A percentile compares a stretch with the other conserved stretches of the same genome.
These are phyloP conservation scores for Croton setiger DNA, from an alignment of 441 rosid genomes.

Conservation along the genomic window DNA sequence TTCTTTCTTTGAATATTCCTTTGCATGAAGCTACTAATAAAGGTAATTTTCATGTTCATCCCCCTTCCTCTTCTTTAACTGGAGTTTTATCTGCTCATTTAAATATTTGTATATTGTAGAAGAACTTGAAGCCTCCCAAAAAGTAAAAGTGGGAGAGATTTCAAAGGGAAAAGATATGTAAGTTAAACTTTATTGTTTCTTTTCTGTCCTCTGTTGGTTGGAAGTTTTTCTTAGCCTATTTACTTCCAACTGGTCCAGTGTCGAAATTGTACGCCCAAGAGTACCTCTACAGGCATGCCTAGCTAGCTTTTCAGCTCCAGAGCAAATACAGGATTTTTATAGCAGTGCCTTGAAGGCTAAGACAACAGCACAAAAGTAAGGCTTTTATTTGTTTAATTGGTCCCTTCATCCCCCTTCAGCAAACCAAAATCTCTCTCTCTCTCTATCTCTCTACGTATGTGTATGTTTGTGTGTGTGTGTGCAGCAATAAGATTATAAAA, in stretches of 20 bases:
- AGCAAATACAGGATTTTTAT: constrained; percentile 75
- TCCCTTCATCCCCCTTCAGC: too few relatives aligned
- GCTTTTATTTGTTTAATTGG: neutral
- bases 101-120: constrained; percentile 45
- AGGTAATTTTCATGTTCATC: constrained; percentile 34
- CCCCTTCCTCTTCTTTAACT: constrained; percentile 1
- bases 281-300: constrained; percentile 94
- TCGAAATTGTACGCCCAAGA: constrained; percentile 89
- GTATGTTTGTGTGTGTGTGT: neutral
- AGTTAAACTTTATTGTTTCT: constrained; percentile 27
- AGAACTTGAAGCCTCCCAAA: constrained; percentile 65
- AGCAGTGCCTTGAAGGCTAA: constrained; percentile 85
- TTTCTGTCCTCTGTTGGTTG: constrained; percentile 8
- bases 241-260: constrained; percentile 50
- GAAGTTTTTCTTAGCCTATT: constrained; percentile 24
- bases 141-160: constrained; percentile 55
- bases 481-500: neutral
- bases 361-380: constrained; percentile 84
- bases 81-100: constrained; percentile 15
- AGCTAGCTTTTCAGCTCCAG: constrained; percentile 73
- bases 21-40: constrained; percentile 81
- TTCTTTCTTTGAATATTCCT: constrained; percentile 91
- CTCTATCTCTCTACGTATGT: too few relatives aligned
- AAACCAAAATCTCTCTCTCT: neutral
- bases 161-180: constrained; percentile 71